Base-by-base conservation (phyloP, 257 asterid species). In the Knoxia roxburghii region DNA sequence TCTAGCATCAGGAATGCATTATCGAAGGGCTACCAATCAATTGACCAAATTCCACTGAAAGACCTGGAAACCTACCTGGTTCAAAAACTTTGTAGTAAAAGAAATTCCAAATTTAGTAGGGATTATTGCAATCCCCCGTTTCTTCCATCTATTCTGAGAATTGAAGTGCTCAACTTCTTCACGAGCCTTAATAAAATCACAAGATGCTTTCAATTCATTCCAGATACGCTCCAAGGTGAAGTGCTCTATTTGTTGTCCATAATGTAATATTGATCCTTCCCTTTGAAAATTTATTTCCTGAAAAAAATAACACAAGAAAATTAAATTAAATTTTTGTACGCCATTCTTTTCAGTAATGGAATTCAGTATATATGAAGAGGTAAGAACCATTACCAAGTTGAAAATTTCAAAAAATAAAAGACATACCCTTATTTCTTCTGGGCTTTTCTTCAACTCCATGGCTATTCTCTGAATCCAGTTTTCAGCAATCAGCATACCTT, bases 21-120 rank as follows among this genome's bases (percentile, higher is more conserved):
- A n/a, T 11, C 1, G 1, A 48, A 17, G 11, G 24, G 26, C 24
- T 15, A 7, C 4, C 7, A 57, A 6, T 18, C n/a, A 57, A 15
- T 18, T n/a, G 5, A 57, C 15, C 37, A 57, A 15, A 30, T 20
- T 57, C 63, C 26, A 17, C 5, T 27, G 30, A 11, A 65, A 30
- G 5, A 62, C n/a, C 6, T 10, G 20, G 64, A 77, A 77, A 75
- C 6, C 60, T 75, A 87, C 99, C 96, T 93, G 99, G 84, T 93
- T 93, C 97, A 90, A 84, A 73, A 87, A 90, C 73, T 93, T 93
- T 8, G 87, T 45, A 56, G 96, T 90, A 72, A 93, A 93, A 69
- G 99, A 84, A 73, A 93, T 90, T 75, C 99, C 99, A 78, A 93
- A 93, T 79, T 85, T 88, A 51, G 96, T 93, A 55, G 99, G 97